A percentile compares a stretch with the other conserved stretches of the same genome.
Conservation (phyloP, 2,329 filamentous ascomycete genomes). For the Aspergillus pseudonomiae region DNA sequence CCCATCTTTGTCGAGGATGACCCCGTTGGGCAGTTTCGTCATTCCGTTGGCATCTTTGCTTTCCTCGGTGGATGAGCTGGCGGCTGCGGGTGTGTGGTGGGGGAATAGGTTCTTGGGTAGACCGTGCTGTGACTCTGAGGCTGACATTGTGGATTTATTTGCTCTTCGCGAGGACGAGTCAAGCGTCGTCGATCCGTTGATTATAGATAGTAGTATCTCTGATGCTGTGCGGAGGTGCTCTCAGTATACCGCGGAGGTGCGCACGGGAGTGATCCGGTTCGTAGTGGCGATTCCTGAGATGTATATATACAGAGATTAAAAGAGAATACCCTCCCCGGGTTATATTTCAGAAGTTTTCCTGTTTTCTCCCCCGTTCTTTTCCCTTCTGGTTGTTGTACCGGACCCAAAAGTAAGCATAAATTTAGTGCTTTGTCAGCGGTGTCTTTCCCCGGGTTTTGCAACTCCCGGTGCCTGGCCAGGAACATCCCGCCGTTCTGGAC, state of each 20-base stretch:
- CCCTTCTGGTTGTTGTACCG: background rate
- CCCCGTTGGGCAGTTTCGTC: constrained; percentile 46
- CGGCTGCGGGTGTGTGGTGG: constrained; percentile 17
- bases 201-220: background rate
- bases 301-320: background rate
- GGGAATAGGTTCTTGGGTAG: constrained; percentile 17
- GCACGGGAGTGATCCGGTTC: background rate
- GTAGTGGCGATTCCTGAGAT: background rate
- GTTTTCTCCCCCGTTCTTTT: background rate
- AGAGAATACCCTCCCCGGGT: background rate
- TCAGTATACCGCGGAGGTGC: background rate
- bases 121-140: constrained; percentile 20
- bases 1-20: constrained; percentile 54
- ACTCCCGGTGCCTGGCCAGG: background rate
- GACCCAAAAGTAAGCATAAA: background rate
- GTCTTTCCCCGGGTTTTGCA: background rate
- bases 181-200: background rate
- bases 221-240: background rate
- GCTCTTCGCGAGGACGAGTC: background rate
- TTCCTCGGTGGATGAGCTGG: constrained; percentile 22
- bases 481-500: background rate
- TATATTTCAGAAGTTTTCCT: background rate
- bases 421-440: constrained; percentile 12
- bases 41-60: constrained; percentile 27
- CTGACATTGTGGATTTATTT: constrained; percentile 13